A percentile compares a stretch with the other conserved stretches of the same genome.
Conservation (phyloP, 2,329 filamentous ascomycete genomes). For the Sporothrix brunneoviolacea region DNA sequence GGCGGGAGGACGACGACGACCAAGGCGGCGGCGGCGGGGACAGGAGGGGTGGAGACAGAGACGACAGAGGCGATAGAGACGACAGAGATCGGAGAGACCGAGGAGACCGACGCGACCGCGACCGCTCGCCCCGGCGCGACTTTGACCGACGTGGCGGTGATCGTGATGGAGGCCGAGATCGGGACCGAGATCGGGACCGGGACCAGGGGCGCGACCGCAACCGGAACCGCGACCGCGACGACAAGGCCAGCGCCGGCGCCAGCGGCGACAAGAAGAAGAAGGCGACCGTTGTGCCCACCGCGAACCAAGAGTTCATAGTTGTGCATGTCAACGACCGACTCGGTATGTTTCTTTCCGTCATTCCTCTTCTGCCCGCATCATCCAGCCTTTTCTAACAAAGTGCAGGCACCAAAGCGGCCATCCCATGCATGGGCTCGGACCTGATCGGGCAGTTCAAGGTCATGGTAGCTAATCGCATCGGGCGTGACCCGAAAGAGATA, state of each 20-base stretch:
- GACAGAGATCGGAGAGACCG: constrained; percentile 42
- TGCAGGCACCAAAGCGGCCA: constrained; percentile 93
- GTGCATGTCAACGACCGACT: constrained; percentile 93
- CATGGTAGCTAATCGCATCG: constrained; percentile 83
- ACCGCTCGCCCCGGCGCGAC: no score
- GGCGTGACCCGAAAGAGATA: constrained; percentile 84
- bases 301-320: constrained; percentile 56
- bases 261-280: constrained; percentile 44
- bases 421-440: constrained; percentile 82
- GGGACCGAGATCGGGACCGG: constrained; percentile 12
- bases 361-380: no score
- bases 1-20: constrained; percentile 37
- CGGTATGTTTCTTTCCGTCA: no score
- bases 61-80: constrained; percentile 30
- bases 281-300: background rate
- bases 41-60: background rate
- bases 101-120: constrained; percentile 27
- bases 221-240: constrained; percentile 15
- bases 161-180: background rate
- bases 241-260: constrained; percentile 18
- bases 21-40: constrained; percentile 33
- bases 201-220: constrained; percentile 16
- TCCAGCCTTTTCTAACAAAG: no score
- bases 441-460: constrained; percentile 82
- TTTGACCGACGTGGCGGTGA: constrained; percentile 28